phyloP scores from a whole-genome alignment of 2,329 filamentous ascomycete genomes.

The Xylaria sp. region DNA sequence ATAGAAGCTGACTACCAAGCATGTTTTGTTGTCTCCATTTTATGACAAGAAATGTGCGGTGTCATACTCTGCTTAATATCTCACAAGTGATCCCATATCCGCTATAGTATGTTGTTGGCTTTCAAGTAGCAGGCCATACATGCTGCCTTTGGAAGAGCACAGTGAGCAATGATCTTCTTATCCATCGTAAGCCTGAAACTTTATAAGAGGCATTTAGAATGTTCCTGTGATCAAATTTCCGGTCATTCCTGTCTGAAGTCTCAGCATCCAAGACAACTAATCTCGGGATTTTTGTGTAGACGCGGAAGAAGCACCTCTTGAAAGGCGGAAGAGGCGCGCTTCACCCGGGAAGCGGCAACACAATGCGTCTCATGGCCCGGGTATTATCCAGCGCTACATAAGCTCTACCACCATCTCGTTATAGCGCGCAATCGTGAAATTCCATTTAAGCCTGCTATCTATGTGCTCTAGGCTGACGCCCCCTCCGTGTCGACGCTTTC shows the following conservation, averaged over 20 bases:
- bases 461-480: conserved; percentile 21
- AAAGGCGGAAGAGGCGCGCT: conserved; percentile 7
- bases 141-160: background rate
- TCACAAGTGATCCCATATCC: background rate
- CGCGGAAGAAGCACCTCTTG: conserved; percentile 6
- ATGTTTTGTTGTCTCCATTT: background rate
- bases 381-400: conserved; percentile 28
- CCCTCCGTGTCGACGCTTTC: background rate
- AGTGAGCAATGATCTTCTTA: background rate
- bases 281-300: background rate
- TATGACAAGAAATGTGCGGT: background rate
- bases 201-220: background rate
- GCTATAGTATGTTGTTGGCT: background rate
- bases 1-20: too few relatives aligned
- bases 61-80: background rate
- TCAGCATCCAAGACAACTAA: conserved; percentile 2
- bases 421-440: background rate
- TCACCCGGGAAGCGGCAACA: conserved; percentile 29
- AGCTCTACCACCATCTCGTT: background rate
- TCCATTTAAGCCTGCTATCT: conserved; percentile 1
- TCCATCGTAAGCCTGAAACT: conserved; percentile 10
- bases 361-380: conserved; percentile 30
- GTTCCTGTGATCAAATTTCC: background rate
- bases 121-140: background rate
- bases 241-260: background rate